Conservation (phyloP, 2,329 filamentous ascomycete species). For the Dactylellina cionopaga region DNA sequence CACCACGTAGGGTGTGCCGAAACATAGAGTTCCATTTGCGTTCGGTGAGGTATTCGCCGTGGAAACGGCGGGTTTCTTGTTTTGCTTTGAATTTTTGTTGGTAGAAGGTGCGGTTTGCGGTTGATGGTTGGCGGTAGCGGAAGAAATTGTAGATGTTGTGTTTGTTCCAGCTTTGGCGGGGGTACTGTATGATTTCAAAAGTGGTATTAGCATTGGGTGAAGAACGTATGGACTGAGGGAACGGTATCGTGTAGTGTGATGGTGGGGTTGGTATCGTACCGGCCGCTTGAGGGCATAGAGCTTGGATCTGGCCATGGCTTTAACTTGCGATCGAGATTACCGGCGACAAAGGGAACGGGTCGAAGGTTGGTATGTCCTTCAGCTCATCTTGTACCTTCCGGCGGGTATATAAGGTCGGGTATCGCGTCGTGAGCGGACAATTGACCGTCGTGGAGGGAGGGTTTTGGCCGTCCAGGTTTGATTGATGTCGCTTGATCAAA, state of each 20-base stretch:
- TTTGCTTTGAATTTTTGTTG: constrained; percentile 98
- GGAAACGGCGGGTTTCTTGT: constrained; percentile 82
- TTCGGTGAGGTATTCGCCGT: constrained; percentile 93
- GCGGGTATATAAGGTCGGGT: neutral
- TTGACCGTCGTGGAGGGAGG: constrained; percentile 1
- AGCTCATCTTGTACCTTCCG: constrained; percentile 35
- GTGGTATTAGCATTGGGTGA: neutral
- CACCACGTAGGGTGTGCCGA: constrained; percentile 78
- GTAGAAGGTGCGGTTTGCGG: constrained; percentile 77
- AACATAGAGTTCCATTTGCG: constrained; percentile 96
- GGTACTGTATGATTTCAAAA: constrained; percentile 71
- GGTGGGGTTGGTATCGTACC: constrained; percentile 23
- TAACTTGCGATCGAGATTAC: neutral
- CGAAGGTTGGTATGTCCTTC: constrained; percentile 4
- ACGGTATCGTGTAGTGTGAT: neutral
- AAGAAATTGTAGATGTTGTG: constrained; percentile 92
- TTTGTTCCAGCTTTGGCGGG: constrained; percentile 97
- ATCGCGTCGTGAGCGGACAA: constrained; percentile 1
- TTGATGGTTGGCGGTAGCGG: constrained; percentile 65
- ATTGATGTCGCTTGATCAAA: constrained; percentile 4
- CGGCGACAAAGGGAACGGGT: neutral
- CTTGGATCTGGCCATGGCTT: constrained; percentile 36
- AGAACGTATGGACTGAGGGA: neutral
- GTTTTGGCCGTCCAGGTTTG: neutral
- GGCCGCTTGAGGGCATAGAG: constrained; percentile 44